Conservation (phyloP, 169 alveolate genomes). For the Theileria equi region DNA sequence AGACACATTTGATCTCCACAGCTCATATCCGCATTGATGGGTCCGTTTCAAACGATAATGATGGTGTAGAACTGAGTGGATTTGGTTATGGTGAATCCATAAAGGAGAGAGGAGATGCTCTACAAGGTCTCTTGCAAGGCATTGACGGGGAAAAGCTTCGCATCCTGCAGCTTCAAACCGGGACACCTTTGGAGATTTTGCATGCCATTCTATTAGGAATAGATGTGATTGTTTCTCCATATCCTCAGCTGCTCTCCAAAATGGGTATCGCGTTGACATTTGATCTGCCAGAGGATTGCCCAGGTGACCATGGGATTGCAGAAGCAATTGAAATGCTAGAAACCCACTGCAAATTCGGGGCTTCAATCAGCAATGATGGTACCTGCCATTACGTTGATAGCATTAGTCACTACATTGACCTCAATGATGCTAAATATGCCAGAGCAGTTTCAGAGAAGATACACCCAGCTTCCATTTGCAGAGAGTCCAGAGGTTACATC, state of each 20-base stretch:
- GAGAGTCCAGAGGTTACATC: conserved; percentile 58
- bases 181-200: conserved; percentile 65
- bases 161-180: conserved; percentile 56
- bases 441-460: conserved; percentile 26
- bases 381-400: conserved; percentile 14
- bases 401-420: conserved; percentile 39
- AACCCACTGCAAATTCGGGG: conserved; percentile 20
- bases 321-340: neutral
- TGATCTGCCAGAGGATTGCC: conserved; percentile 2
- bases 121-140: conserved; percentile 1
- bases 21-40: neutral
- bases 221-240: conserved; percentile 60
- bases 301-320: neutral
- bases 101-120: conserved; percentile 3
- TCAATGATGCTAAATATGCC: conserved; percentile 47
- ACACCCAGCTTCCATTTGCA: conserved; percentile 54
- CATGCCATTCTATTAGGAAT: conserved; percentile 62
- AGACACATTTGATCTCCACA: neutral
- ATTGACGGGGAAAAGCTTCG: conserved; percentile 44
- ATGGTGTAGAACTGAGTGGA: conserved; percentile 9
- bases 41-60: neutral
- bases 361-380: no score
- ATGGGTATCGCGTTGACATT: conserved; percentile 59
- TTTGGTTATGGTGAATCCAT: conserved; percentile 22
- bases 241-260: conserved; percentile 53